These are phyloP conservation scores for Sporisorium scitamineum DNA, from an alignment of 1,284 basidiomycete species.

Conservation along the genomic window DNA sequence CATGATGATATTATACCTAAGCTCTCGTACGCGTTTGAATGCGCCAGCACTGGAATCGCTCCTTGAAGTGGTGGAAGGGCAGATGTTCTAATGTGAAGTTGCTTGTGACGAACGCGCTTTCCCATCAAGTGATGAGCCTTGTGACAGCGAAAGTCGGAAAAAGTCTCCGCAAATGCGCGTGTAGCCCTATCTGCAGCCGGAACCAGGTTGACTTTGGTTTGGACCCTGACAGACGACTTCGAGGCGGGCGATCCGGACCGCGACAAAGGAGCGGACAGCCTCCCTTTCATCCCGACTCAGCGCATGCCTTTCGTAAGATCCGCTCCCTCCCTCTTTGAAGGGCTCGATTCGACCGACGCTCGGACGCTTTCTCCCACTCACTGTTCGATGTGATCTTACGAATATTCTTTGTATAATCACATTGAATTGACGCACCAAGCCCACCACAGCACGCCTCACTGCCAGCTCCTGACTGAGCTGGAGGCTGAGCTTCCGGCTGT, in stretches of 20 bases:
- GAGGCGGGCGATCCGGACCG: conserved; percentile 3
- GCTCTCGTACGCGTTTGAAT: no score
- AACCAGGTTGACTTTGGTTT: not conserved
- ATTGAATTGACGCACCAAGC: not conserved
- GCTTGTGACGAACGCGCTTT: not conserved
- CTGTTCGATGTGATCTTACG: conserved; percentile 18
- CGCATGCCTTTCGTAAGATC: not conserved
- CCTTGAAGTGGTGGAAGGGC: no score
- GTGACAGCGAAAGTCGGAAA: not conserved
- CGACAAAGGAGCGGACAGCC: not conserved
- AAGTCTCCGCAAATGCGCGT: conserved; percentile 5
- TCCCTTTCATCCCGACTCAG: conserved; percentile 2
- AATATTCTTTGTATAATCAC: conserved; percentile 22
- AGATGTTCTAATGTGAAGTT: no score
- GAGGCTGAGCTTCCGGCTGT: not conserved
- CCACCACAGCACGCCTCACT: not conserved
- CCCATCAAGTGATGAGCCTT: not conserved
- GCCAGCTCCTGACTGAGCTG: no score
- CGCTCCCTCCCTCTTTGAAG: not conserved
- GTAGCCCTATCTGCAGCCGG: conserved; percentile 1
- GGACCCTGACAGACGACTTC: conserved; percentile 7
- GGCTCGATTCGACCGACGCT: conserved; percentile 7
- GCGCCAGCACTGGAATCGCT: no score
- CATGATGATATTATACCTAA: no score
- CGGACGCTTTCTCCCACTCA: conserved; percentile 6